Percentiles rank a stretch among this genome's conserved stretches.
These are phyloP conservation scores for Salvia sclarea DNA, from an alignment of 305 asterid species.

Conservation along the genomic window DNA sequence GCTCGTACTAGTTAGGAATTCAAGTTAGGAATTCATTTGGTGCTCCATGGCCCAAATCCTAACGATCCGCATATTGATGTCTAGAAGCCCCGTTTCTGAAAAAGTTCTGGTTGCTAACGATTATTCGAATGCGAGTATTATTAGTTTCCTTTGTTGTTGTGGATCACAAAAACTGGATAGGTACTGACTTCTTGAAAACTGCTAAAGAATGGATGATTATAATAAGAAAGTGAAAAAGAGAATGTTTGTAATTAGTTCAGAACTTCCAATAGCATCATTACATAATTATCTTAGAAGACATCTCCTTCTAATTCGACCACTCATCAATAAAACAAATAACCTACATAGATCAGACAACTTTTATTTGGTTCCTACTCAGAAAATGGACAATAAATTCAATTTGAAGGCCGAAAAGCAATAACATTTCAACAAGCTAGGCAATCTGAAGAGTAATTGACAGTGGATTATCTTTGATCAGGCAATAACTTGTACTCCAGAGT, in stretches of 20 bases:
- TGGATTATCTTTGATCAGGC: conserved; percentile 31
- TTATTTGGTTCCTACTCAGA: not conserved
- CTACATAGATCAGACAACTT: conserved; percentile 16
- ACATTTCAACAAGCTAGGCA: conserved; percentile 5
- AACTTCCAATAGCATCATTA: not conserved
- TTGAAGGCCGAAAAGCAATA: not conserved
- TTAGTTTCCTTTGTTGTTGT: too few relatives aligned
- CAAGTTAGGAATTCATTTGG: too few relatives aligned
- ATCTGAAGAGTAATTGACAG: conserved; percentile 15
- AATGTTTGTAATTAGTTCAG: not conserved
- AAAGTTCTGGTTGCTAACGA: too few relatives aligned
- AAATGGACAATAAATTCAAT: conserved; percentile 7
- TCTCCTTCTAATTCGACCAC: conserved; percentile 4
- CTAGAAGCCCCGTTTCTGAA: too few relatives aligned
- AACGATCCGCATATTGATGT: too few relatives aligned
- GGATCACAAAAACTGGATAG: too few relatives aligned
- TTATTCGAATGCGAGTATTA: too few relatives aligned
- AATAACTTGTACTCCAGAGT: conserved; percentile 73
- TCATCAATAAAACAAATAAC: conserved; percentile 12
- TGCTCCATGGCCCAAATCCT: too few relatives aligned
- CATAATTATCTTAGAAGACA: not conserved
- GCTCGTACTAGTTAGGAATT: too few relatives aligned
- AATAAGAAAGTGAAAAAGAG: not conserved
- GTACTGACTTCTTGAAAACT: not conserved
- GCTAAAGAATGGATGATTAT: not conserved